Base-by-base conservation (phyloP, 1,139 yeast species). In the Lodderomyces jiufengensis region DNA sequence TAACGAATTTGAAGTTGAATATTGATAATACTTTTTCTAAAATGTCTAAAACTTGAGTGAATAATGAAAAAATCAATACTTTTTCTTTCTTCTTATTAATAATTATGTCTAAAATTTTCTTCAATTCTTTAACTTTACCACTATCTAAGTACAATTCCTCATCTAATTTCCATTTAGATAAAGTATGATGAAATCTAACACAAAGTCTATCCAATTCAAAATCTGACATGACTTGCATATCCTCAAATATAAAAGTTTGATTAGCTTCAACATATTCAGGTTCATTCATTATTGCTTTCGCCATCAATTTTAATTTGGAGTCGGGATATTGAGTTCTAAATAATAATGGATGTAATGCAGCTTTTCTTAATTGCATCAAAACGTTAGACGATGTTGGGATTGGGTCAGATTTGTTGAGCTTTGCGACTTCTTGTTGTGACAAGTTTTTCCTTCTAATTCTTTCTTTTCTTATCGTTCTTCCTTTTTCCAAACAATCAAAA, bases 171-270 rank as follows among this genome's bases (percentile, higher is more conserved):
- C 63, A 83, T 33, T 66, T 58, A 6, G 76, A 66, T 32, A 87
- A 61, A 1, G 92, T 76, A 18, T 66, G 66, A 2, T 92, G 85
- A 59, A 84, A 92, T 46, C 76, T 76, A 33, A 68, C 68, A 55
- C 97, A 88, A 39, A 92, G 64, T 22, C 69, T 66, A 52, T 88
- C 80, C 39, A 92, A 70, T 59, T 94, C 98, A 55, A 76, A 84
- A 63, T 92, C 99, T 9, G 86, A 75, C 97, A 94, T 87, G n/a
- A 84, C 88, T 54, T 80, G 79, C 97, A 92, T 90, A 57, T 92
- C 99, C 60, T 92, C 98, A 50, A 57, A 77, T 39, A 92, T 88
- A 52, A 72, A 90, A 29, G 73, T 66, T 44, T 70, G 65, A 55
- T 86, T 88, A 14, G 97, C 97, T 40, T 72, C 78, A 2, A 61